Evolutionary conservation across 208 protist genomes (phyloP), one percentile per base, ranked within the genome.

Genomic region (Crithidia brevicula): DNA sequence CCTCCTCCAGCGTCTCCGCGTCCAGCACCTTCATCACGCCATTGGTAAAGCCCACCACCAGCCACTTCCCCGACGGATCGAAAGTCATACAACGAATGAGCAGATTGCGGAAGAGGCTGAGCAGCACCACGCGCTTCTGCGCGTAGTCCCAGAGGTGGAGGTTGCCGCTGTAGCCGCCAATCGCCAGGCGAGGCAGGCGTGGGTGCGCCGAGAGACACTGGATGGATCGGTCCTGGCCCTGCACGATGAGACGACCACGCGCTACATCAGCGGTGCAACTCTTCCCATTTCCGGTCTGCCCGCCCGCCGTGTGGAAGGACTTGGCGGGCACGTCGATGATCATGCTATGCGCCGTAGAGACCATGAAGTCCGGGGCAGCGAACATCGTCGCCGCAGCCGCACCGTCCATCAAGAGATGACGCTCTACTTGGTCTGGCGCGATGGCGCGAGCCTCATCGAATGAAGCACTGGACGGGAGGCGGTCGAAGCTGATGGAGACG

Each of bases 131-230:
- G 23, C 81, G 74, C 42, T 78, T 79, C 47, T 83, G 60, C 15
- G 63, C 46, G 73, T 97, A 98, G 71, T 98, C 94, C 93, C 93
- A 98, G 33, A 98, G 58, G 73, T 98, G 95, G 36, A 92, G 61
- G 54, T 82, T 85, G 46, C 95, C 95, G 54, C 93, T 93, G 54
- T 87, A 72, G 36, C 93, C 93, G 40, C 79, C 88, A 52, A 98
- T 91, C 7, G 95, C 94, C 33, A 98, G 46, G 20, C 77, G 85
- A 15, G 92, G 80, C 23, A 94, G 79, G 34, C 58, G 74, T 27
- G 96, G 95, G 69, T 98, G 94, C 6, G 90, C 76, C 4, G 88
- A 83, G 43, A 98, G 63, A 54, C 83, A 83, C 62, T 91, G 74
- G 23, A 98, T 75, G 11, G 91, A 60, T 23, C 84, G 84, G 67